phyloP scores from a whole-genome alignment of 2,329 filamentous ascomycete genomes.

The Trichoderma atroviride region DNA sequence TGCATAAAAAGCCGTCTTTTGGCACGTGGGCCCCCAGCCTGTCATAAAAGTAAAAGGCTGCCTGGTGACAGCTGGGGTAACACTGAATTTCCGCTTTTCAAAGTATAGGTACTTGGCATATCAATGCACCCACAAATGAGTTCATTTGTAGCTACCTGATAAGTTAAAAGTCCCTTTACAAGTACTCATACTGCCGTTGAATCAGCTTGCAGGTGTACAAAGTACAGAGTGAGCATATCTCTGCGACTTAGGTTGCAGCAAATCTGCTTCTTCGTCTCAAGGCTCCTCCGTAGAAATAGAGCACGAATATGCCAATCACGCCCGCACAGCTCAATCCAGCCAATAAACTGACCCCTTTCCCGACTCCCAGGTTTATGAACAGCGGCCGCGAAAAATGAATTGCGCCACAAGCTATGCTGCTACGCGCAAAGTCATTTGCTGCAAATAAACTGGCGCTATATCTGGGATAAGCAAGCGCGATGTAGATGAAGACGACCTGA shows the following conservation, averaged over 20 bases:
- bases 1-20: background rate
- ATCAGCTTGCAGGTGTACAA: background rate
- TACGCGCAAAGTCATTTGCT: conserved; percentile 11
- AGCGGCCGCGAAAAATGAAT: conserved; percentile 17
- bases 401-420: conserved; percentile 3
- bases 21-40: background rate
- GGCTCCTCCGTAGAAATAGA: conserved; percentile 5
- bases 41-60: background rate
- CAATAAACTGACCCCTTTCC: background rate
- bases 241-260: background rate
- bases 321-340: conserved; percentile 1
- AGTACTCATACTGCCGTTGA: background rate
- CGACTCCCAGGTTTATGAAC: background rate
- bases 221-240: background rate
- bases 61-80: no score
- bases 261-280: conserved; percentile 8
- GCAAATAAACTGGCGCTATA: conserved; percentile 16
- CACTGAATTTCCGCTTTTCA: background rate
- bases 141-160: background rate
- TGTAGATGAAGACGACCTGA: conserved; percentile 9
- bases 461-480: background rate
- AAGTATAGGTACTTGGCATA: background rate
- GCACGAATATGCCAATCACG: conserved; percentile 10
- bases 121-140: background rate
- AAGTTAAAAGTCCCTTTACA: background rate